Conservation (phyloP, 2,329 filamentous ascomycete species). For the Cyphellophora attinorum region DNA sequence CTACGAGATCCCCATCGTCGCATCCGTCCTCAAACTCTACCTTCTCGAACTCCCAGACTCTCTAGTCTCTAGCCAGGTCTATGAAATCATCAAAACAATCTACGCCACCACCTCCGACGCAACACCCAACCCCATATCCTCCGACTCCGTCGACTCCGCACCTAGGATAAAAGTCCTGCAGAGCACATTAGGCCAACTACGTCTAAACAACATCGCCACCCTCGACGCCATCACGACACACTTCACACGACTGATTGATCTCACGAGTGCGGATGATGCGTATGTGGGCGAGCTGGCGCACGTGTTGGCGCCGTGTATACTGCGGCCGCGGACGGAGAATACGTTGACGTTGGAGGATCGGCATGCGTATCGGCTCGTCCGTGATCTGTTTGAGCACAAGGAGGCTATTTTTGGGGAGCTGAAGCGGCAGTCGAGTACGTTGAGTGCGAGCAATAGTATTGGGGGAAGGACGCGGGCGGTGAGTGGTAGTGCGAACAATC, state of each 20-base stretch:
- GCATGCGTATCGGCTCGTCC: slow-evolving; percentile 79
- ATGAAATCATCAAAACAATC: slow-evolving; percentile 96
- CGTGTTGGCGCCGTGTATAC: slow-evolving; percentile 70
- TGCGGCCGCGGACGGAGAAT: slow-evolving; percentile 78
- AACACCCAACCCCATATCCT: slow-evolving; percentile 52
- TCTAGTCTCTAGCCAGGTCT: slow-evolving; percentile 95
- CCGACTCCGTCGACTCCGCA: slow-evolving; percentile 15
- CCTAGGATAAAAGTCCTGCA: slow-evolving; percentile 78
- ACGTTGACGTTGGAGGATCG: slow-evolving; percentile 93
- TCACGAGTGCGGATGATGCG: slow-evolving; percentile 87
- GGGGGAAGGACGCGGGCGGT: slow-evolving; percentile 48
- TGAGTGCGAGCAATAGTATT: slow-evolving; percentile 11
- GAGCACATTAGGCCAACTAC: slow-evolving; percentile 87
- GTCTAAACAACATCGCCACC: slow-evolving; percentile 96
- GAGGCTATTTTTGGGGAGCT: slow-evolving; percentile 91
- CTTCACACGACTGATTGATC: slow-evolving; percentile 90
- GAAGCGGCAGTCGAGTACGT: slow-evolving; percentile 55
- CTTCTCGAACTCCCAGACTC: slow-evolving; percentile 93
- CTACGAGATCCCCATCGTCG: slow-evolving; percentile 90
- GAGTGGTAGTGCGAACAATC: too few relatives aligned
- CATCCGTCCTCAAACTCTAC: slow-evolving; percentile 86
- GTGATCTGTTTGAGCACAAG: slow-evolving; percentile 88
- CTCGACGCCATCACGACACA: slow-evolving; percentile 96
- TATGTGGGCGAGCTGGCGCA: slow-evolving; percentile 69
- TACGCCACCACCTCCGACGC: slow-evolving; percentile 76